Conservation (phyloP, 495 filamentous ascomycete genomes). For the Elasticomyces elasticus region DNA sequence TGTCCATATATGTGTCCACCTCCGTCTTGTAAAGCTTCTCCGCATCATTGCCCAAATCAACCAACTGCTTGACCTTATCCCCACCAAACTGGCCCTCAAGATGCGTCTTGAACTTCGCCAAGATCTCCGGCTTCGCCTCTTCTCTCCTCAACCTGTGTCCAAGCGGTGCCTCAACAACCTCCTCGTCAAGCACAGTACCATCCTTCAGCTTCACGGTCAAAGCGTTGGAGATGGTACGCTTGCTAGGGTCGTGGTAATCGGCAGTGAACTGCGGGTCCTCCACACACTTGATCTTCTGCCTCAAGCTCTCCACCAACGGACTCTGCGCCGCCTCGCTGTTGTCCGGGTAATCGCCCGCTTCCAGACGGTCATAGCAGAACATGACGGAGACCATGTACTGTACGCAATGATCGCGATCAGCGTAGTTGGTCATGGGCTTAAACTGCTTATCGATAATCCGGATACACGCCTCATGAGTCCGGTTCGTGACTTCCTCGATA, state of each 20-base stretch:
- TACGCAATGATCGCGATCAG: constrained; percentile 97
- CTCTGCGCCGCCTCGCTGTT: constrained; percentile 84
- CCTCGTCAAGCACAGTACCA: constrained; percentile 83
- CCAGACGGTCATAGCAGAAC: constrained; percentile 85
- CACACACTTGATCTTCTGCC: constrained; percentile 84
- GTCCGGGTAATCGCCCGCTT: constrained; percentile 85
- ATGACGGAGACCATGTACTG: constrained; percentile 97
- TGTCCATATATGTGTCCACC: constrained; percentile 86
- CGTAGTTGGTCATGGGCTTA: constrained; percentile 99
- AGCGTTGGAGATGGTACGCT: constrained; percentile 93
- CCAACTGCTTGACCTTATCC: constrained; percentile 64
- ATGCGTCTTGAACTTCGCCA: constrained; percentile 91
- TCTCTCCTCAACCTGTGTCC: constrained; percentile 85
- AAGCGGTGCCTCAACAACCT: constrained; percentile 88
- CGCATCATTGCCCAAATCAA: constrained; percentile 62
- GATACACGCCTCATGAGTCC: constrained; percentile 95
- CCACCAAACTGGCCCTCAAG: constrained; percentile 69
- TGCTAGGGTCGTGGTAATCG: constrained; percentile 86
- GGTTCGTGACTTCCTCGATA: constrained; percentile 84
- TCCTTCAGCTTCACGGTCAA: constrained; percentile 89
- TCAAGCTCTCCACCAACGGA: constrained; percentile 75
- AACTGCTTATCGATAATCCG: constrained; percentile 99
- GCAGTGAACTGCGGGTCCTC: constrained; percentile 89
- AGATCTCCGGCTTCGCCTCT: constrained; percentile 93
- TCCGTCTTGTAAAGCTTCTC: constrained; percentile 67